Conservation (phyloP, 495 filamentous ascomycete species). For the Neurospora africana region DNA sequence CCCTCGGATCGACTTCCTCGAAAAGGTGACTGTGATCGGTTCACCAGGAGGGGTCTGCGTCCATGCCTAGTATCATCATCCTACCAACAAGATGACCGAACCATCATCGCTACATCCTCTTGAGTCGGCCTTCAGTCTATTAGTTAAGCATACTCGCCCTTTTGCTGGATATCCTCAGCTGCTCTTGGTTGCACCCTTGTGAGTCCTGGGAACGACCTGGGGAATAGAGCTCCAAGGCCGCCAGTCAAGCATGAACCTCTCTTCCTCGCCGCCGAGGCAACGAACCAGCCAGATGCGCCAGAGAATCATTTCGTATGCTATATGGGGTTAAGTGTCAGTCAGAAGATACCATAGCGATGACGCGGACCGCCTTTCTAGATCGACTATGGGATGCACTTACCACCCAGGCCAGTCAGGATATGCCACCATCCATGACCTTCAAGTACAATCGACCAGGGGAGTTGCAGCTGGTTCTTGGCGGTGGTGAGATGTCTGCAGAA, state of each 20-base stretch:
- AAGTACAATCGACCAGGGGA: constrained; percentile 84
- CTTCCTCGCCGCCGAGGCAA: constrained; percentile 65
- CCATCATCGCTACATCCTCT: neutral
- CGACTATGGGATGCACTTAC: neutral
- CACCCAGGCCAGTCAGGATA: constrained; percentile 34
- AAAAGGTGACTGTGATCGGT: neutral
- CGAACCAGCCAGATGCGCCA: constrained; percentile 83
- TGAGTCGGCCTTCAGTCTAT: neutral
- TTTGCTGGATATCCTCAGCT: neutral
- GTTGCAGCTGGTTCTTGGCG: constrained; percentile 61
- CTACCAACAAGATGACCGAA: neutral
- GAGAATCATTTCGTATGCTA: constrained; percentile 71
- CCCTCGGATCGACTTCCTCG: neutral
- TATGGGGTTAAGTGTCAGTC: constrained; percentile 27
- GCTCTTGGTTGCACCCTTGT: neutral
- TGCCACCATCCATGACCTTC: constrained; percentile 99
- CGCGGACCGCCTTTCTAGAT: neutral
- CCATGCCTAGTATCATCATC: neutral
- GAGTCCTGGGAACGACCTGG: constrained; percentile 35
- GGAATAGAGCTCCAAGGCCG: constrained; percentile 53
- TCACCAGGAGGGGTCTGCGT: neutral
- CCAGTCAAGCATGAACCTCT: constrained; percentile 70
- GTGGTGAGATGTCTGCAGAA: constrained; percentile 62
- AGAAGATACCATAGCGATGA: constrained; percentile 12
- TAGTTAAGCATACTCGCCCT: neutral